phyloP scores from a whole-genome alignment of 305 asterid species.

The Solanum hybrid region DNA sequence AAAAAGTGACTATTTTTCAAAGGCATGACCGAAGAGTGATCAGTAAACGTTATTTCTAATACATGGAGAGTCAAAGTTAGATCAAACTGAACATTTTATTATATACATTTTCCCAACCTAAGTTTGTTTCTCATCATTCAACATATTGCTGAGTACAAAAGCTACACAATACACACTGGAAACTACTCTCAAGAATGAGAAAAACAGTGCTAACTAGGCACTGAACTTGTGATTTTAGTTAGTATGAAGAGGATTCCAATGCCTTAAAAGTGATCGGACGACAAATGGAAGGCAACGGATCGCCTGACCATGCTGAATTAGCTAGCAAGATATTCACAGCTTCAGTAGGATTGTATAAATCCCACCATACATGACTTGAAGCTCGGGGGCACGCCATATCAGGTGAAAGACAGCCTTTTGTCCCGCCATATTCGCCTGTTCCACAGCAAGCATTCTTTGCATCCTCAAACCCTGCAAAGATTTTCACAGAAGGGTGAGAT shows the following conservation, averaged over 20 bases:
- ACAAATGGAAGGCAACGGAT: conserved; percentile 36
- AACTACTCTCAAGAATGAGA: background rate
- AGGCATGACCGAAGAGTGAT: background rate
- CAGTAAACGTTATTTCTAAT: background rate
- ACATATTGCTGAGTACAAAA: background rate
- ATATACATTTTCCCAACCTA: background rate
- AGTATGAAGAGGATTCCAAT: conserved; percentile 15
- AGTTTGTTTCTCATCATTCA: background rate
- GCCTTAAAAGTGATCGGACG: conserved; percentile 43
- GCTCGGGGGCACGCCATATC: conserved; percentile 40
- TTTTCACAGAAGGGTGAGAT: background rate
- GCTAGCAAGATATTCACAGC: conserved; percentile 40
- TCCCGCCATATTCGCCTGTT: conserved; percentile 23
- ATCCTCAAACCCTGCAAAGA: conserved; percentile 38
- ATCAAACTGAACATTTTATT: background rate
- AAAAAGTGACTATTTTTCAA: background rate
- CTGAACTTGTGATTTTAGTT: background rate
- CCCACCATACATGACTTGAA: conserved; percentile 60
- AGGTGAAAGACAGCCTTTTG: conserved; percentile 32
- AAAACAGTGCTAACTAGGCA: background rate
- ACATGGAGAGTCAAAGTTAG: background rate
- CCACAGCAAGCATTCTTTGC: conserved; percentile 55
- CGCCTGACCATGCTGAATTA: conserved; percentile 42
- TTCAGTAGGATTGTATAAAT: conserved; percentile 51
- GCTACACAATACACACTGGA: background rate